A percentile compares a stretch with the other conserved stretches of the same genome.
Evolutionary conservation across 768 basidiomycete species (phyloP).

Genomic region (Cystofilobasidium bisporidii): DNA sequence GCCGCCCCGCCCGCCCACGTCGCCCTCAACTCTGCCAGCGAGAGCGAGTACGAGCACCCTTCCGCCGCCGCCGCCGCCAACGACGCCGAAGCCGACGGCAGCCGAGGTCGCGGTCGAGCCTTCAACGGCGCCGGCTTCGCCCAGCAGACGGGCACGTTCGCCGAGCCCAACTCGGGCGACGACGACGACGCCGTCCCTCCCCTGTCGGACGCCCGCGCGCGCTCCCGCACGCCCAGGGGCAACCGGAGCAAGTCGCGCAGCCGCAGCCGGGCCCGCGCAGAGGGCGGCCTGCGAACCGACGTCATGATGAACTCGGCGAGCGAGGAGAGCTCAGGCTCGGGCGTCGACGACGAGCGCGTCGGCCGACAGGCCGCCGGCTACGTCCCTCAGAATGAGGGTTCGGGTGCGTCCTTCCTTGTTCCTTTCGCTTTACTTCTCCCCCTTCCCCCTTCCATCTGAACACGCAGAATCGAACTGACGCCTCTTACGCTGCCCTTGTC

Average conservation of each 20-base stretch:
- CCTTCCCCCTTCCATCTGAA: neutral
- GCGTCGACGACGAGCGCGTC: neutral
- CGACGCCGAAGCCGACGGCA: neutral
- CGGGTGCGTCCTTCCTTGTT: neutral
- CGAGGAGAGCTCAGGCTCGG: neutral
- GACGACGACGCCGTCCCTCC: slow-evolving; percentile 2
- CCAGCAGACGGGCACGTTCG: neutral
- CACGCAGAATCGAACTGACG: neutral
- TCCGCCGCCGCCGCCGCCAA: neutral
- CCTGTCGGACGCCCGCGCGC: neutral
- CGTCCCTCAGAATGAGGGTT: neutral
- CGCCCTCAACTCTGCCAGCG: neutral
- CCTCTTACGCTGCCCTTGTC: neutral
- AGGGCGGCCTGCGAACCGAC: neutral
- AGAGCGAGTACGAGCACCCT: neutral
- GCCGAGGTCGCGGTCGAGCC: neutral
- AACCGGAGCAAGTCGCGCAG: neutral
- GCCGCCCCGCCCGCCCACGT: neutral
- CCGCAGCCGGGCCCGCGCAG: neutral
- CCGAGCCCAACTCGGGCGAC: slow-evolving; percentile 8
- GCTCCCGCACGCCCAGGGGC: neutral
- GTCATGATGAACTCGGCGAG: neutral
- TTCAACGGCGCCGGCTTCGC: neutral
- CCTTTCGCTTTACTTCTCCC: neutral
- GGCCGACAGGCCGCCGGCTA: neutral